A percentile compares a stretch with the other conserved stretches of the same genome.
These are phyloP conservation scores for Colletotrichum endophyticum DNA, from an alignment of 2,329 filamentous ascomycete genomes.

Conservation along the genomic window DNA sequence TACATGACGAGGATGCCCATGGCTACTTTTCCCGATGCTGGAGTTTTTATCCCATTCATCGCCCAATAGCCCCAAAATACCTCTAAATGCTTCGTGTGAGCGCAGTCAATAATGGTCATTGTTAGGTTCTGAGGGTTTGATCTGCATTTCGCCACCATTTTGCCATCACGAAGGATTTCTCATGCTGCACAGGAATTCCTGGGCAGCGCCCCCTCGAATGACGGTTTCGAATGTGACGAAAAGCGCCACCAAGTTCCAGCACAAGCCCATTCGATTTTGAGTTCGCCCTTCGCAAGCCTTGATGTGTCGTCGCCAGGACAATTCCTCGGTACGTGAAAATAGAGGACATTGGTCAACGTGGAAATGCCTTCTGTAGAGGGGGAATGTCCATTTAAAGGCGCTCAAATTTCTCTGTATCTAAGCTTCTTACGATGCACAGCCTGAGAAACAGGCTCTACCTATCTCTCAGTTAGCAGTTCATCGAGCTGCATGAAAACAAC, in stretches of 20 bases:
- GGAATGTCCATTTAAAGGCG: too few species aligned
- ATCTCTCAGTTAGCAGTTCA: neutral
- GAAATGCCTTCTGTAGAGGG: too few species aligned
- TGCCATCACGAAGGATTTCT: neutral
- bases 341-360: too few species aligned
- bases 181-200: neutral
- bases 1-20: fast-evolving
- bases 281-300: neutral
- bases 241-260: neutral
- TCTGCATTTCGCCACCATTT: fast-evolving
- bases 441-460: neutral
- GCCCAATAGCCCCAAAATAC: too few species aligned
- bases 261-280: neutral
- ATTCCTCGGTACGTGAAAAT: neutral
- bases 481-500: neutral
- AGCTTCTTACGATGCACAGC: neutral
- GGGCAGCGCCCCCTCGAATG: neutral
- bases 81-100: too few species aligned
- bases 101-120: too few species aligned
- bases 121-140: neutral
- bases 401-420: too few species aligned
- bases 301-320: neutral
- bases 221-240: neutral
- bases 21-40: neutral
- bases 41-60: too few species aligned